Base-by-base conservation (phyloP, 345 rosid genomes). In the Citropsis articulata region DNA sequence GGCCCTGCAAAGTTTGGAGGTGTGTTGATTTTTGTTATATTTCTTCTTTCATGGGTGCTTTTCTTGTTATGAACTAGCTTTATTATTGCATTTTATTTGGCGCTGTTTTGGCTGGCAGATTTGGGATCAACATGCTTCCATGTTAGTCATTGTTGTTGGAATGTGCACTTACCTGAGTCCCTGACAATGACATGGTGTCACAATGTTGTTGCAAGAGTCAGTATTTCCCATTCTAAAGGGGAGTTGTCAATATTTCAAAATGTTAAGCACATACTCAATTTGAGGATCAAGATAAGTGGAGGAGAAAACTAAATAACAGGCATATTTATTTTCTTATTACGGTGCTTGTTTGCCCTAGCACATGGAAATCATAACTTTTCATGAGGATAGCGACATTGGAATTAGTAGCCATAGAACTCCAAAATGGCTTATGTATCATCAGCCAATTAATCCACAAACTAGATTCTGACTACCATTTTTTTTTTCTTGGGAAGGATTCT, bases 1-100 rank as follows among this genome's bases (percentile, higher is more conserved):
- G 97, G 97, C 78, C 91, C 95, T 66, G 93, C 97, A 53, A 93
- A 85, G 69, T 90, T 94, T 75, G 98, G 94, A 92, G 99, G 99
- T 96, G 78, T 33, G 92, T 81, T 80, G 22, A 55, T 27, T 40
- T 69, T 65, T 66, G n/a, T 66, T 59, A 14, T 73, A 30, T 70
- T 35, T 79, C 40, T 31, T 21, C 27, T 14, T 59, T 18, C 40
- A 13, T 57, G 53, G 68, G 33, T 60, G 24, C 71, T 62, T 72
- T 55, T 60, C 30, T 19, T 78, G 18, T n/a, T 25, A 55, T 35
- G 16, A 25, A 76, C 30, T 75, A 27, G 53, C 24, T 35, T 30
- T 33, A 18, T 65, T 9, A 63, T 50, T 45, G 42, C 38, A 60
- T 13, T 72, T n/a, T 35, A 72, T 60, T 21, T 25, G 13, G 36